Base-by-base conservation (phyloP, 169 alveolate species). In the Plasmodium ovale region DNA sequence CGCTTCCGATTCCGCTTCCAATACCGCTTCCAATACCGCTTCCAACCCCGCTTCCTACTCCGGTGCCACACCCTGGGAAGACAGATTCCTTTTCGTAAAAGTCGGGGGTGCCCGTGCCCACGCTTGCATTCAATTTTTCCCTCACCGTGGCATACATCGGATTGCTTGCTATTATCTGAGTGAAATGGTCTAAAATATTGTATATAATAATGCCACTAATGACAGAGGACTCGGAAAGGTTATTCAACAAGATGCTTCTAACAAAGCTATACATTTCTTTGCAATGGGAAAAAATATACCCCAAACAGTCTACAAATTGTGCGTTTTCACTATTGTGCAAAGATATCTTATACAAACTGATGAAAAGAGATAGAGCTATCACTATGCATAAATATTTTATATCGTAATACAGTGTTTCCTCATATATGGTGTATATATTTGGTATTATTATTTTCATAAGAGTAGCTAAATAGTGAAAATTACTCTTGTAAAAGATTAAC, bases 191-290 rank as follows among this genome's bases (percentile, higher is more conserved):
- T 6, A 77, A 64, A 16, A 82, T 82, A 31, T 47, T 64, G 42
- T 72, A 82, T 42, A 85, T 68, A 35, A 70, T 69, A 69, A 85
- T 69, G 1, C 91, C 91, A 64, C 91, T 85, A 49, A 85, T 69
- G 23, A 58, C 31, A 7, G 91, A 85, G 1, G 91, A 39, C 9
- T 85, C 91, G 10, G 91, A 85, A 19, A 85, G 33, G 62, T 85
- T 68, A 33, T 25, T 85, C 47, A 59, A 69, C 27, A 85, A 23
- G 23, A 68, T 33, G 16, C 60, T 56, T 49, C 67, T 51, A 6
- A 85, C 54, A 44, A 85, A 85, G 14, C 67, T 42, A 64, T 64
- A 85, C 29, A 72, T 25, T 39, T 85, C 87, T 49, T 68, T 85
- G 53, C 27, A 47, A 62, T 53, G 69, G 6, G 56, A 21, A 60